These are phyloP conservation scores for Perkinsus marinus DNA, from an alignment of 169 alveolate species.

Conservation along the genomic window DNA sequence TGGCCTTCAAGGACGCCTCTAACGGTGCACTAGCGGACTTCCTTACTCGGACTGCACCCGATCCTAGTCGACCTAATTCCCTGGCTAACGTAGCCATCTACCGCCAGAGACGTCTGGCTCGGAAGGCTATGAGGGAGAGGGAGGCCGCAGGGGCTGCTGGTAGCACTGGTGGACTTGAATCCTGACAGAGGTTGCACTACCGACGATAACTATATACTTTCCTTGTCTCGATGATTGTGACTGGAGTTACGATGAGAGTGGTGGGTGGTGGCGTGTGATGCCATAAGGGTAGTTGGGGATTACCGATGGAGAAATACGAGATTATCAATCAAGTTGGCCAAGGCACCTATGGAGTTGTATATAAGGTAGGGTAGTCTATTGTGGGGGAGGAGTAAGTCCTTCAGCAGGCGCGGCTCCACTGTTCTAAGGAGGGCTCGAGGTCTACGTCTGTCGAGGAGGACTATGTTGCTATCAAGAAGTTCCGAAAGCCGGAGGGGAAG, in stretches of 20 bases:
- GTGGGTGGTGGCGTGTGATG: too few relatives aligned
- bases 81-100: not conserved
- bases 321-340: slow-evolving; percentile 93
- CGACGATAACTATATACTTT: too few relatives aligned
- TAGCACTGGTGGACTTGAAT: not conserved
- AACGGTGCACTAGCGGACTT: not conserved
- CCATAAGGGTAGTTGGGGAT: too few relatives aligned
- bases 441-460: slow-evolving; percentile 40
- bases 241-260: too few relatives aligned
- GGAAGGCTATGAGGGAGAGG: not conserved
- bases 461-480: slow-evolving; percentile 86
- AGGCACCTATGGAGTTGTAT: slow-evolving; percentile 98
- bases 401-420: too few relatives aligned
- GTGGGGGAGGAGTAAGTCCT: too few relatives aligned
- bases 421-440: too few relatives aligned
- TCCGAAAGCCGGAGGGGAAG: slow-evolving; percentile 86
- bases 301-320: slow-evolving; percentile 74
- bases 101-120: not conserved
- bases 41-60: not conserved
- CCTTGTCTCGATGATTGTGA: too few relatives aligned
- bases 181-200: not conserved
- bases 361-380: slow-evolving; percentile 73
- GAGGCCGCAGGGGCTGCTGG: not conserved
- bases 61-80: not conserved
- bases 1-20: not conserved